These are phyloP conservation scores for Laguncularia racemosa DNA, from an alignment of 345 rosid genomes.

Conservation along the genomic window DNA sequence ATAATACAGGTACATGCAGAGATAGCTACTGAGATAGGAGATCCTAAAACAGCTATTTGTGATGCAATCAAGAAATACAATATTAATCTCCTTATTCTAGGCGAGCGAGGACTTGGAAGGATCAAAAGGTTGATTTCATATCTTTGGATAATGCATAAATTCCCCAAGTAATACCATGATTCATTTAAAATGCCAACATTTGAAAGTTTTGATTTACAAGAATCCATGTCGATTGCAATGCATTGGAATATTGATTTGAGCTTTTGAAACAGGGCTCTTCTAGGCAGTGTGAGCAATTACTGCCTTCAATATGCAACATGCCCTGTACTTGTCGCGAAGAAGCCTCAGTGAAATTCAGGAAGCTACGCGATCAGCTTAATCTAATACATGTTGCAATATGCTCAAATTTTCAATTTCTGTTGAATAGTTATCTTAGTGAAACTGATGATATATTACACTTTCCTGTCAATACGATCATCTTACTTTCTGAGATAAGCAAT, in stretches of 20 bases:
- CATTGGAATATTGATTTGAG: neutral
- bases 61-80: slow-evolving; percentile 22
- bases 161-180: no score
- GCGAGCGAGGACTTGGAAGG: slow-evolving; percentile 12
- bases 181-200: no score
- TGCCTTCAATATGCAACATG: slow-evolving; percentile 8
- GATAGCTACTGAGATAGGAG: slow-evolving; percentile 28
- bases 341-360: neutral
- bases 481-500: no score
- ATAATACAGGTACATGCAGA: slow-evolving; percentile 39
- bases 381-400: no score
- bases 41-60: slow-evolving; percentile 23
- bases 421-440: no score
- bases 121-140: slow-evolving; percentile 20
- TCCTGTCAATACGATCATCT: no score
- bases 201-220: neutral
- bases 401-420: no score
- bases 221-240: neutral
- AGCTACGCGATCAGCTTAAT: no score
- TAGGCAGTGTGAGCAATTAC: slow-evolving; percentile 6
- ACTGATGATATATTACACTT: no score
- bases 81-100: slow-evolving; percentile 23
- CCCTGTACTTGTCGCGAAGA: slow-evolving; percentile 50
- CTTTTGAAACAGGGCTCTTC: slow-evolving; percentile 5
- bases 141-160: no score